Conservation (phyloP, 225 moss, liverwort and hornwort genomes). For the Straminergon stramineum region DNA sequence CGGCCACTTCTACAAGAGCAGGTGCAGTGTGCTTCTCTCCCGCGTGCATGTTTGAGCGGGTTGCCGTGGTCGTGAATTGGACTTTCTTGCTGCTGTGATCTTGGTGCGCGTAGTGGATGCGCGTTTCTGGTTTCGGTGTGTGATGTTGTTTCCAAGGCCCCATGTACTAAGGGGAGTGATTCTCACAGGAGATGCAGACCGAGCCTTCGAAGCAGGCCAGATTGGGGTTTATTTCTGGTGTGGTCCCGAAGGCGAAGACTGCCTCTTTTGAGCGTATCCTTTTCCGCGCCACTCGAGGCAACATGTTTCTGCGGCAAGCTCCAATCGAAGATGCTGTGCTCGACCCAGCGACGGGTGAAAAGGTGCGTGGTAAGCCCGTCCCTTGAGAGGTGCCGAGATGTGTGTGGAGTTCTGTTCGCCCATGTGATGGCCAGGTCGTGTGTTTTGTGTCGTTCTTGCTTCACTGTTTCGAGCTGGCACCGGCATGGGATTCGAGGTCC, state of each 20-base stretch:
- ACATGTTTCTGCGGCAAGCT: constrained; percentile 90
- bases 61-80: too few relatives aligned
- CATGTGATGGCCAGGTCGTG: not conserved
- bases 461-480: not conserved
- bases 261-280: constrained; percentile 86
- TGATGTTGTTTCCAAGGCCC: not conserved
- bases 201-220: constrained; percentile 97
- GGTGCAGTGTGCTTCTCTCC: constrained; percentile 61
- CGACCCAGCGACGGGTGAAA: constrained; percentile 90
- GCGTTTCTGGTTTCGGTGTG: not conserved
- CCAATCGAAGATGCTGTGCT: constrained; percentile 66
- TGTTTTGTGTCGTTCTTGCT: not conserved
- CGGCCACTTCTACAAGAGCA: constrained; percentile 89
- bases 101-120: not conserved
- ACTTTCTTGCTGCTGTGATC: not conserved
- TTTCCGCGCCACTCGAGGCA: constrained; percentile 96
- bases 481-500: not conserved
- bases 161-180: constrained; percentile 39
- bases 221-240: constrained; percentile 80
- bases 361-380: constrained; percentile 27
- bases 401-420: not conserved
- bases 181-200: constrained; percentile 96
- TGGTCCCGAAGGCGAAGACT: constrained; percentile 71
- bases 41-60: not conserved
- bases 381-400: not conserved